phyloP scores from a whole-genome alignment of 2,329 filamentous ascomycete species.

The Aureobasidium sp. region DNA sequence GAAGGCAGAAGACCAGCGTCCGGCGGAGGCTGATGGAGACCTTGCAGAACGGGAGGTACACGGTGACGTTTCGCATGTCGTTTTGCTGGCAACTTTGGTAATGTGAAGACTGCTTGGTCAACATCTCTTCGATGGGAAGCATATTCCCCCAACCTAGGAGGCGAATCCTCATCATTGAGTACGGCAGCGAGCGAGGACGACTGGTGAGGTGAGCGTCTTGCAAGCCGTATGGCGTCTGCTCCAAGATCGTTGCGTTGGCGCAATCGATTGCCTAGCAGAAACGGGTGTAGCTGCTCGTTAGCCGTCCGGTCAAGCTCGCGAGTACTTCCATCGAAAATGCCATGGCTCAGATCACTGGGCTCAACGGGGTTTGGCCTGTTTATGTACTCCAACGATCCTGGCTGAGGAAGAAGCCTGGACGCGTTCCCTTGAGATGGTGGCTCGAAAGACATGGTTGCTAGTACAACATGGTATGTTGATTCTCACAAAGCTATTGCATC shows the following conservation, averaged over 20 bases:
- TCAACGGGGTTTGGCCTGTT: constrained; percentile 30
- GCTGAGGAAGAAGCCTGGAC: not conserved
- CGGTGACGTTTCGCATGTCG: constrained; percentile 25
- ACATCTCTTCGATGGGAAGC: constrained; percentile 20
- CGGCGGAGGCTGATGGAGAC: constrained; percentile 55
- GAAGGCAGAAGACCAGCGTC: constrained; percentile 53
- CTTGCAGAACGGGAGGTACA: constrained; percentile 46
- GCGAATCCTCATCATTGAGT: constrained; percentile 27
- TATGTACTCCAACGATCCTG: constrained; percentile 21
- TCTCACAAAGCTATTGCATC: not conserved
- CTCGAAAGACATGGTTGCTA: not conserved
- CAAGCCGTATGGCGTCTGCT: not conserved
- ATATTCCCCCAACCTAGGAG: constrained; percentile 22
- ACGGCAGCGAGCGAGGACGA: constrained; percentile 29
- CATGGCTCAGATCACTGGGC: constrained; percentile 25
- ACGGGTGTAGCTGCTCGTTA: constrained; percentile 22
- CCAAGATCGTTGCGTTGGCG: constrained; percentile 7
- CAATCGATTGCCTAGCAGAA: constrained; percentile 18
- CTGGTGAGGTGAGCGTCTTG: constrained; percentile 15
- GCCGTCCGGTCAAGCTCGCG: constrained; percentile 22
- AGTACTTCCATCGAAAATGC: constrained; percentile 23
- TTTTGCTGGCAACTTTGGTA: constrained; percentile 32
- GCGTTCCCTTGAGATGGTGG: not conserved
- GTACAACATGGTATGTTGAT: not conserved
- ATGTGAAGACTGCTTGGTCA: constrained; percentile 21